Conservation (phyloP, 1,139 yeast species). For the Candida sp. region DNA sequence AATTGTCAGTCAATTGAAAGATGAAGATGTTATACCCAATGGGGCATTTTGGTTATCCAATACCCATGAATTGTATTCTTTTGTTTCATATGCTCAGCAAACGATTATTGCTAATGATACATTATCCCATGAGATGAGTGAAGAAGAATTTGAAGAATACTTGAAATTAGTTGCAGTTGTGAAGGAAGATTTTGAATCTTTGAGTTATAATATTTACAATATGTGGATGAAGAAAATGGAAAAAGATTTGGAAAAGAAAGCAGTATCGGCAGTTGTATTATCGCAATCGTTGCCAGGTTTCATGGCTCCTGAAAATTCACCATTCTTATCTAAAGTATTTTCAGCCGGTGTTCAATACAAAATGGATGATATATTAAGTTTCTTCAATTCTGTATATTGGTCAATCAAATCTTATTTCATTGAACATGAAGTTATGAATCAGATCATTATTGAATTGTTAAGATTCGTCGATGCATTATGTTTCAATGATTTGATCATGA, state of each 20-base stretch:
- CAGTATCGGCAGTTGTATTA: constrained; percentile 88
- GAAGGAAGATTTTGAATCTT: constrained; percentile 90
- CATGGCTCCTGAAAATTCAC: constrained; percentile 83
- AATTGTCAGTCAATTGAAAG: constrained; percentile 66
- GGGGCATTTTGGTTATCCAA: constrained; percentile 99
- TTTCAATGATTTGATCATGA: constrained; percentile 94
- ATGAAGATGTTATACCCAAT: constrained; percentile 84
- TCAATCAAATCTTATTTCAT: constrained; percentile 90
- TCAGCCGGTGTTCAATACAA: constrained; percentile 71
- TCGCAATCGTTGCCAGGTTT: constrained; percentile 97
- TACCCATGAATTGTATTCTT: constrained; percentile 93
- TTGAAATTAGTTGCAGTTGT: constrained; percentile 87
- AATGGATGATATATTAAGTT: constrained; percentile 92
- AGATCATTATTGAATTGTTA: constrained; percentile 80
- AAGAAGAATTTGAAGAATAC: constrained; percentile 87
- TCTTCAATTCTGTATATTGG: constrained; percentile 90
- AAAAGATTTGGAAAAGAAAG: constrained; percentile 86
- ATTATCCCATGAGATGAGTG: constrained; percentile 81
- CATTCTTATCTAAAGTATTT: constrained; percentile 83
- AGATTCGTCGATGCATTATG: constrained; percentile 91
- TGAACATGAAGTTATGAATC: constrained; percentile 81
- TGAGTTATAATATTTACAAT: constrained; percentile 91
- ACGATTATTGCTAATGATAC: constrained; percentile 84
- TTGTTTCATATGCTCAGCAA: constrained; percentile 90
- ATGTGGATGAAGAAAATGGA: constrained; percentile 98